These are phyloP conservation scores for Ustilago cynodontis DNA, from an alignment of 1,284 basidiomycete species.

Conservation along the genomic window DNA sequence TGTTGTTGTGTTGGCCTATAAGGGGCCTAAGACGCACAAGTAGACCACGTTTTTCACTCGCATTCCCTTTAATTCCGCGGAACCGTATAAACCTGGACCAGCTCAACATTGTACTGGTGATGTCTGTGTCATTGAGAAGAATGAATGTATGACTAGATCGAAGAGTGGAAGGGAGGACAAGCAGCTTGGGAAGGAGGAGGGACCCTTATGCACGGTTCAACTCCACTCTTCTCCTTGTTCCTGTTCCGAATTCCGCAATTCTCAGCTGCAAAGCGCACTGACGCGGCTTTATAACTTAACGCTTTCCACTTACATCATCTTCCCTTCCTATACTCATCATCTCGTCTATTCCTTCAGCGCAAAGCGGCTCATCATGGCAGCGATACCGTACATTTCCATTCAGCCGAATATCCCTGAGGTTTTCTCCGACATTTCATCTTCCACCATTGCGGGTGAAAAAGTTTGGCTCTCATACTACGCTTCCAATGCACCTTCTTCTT, in stretches of 20 bases:
- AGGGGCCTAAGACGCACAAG: slow-evolving; percentile 24
- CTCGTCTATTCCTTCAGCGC: not conserved
- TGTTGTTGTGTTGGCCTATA: slow-evolving; percentile 77
- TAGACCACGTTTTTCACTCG: not conserved
- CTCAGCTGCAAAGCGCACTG: slow-evolving; percentile 3
- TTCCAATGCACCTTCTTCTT: slow-evolving; percentile 48
- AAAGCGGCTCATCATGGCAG: slow-evolving; percentile 19
- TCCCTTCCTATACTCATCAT: not conserved
- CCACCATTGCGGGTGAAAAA: slow-evolving; percentile 75
- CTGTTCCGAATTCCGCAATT: slow-evolving; percentile 8
- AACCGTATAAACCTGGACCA: no score
- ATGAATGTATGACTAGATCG: not conserved
- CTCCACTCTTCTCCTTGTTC: slow-evolving; percentile 19
- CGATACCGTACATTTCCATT: slow-evolving; percentile 73
- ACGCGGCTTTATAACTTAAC: slow-evolving; percentile 10
- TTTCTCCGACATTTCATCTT: slow-evolving; percentile 75
- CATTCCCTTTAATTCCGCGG: no score
- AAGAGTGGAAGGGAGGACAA: not conserved
- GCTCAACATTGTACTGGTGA: not conserved
- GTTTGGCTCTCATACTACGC: slow-evolving; percentile 81
- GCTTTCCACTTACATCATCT: not conserved
- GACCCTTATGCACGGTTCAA: slow-evolving; percentile 14
- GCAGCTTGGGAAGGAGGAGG: no score
- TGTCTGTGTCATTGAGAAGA: not conserved
- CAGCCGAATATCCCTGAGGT: slow-evolving; percentile 77